phyloP scores from a whole-genome alignment of 768 basidiomycete genomes.

The Psilocybe azurescens region DNA sequence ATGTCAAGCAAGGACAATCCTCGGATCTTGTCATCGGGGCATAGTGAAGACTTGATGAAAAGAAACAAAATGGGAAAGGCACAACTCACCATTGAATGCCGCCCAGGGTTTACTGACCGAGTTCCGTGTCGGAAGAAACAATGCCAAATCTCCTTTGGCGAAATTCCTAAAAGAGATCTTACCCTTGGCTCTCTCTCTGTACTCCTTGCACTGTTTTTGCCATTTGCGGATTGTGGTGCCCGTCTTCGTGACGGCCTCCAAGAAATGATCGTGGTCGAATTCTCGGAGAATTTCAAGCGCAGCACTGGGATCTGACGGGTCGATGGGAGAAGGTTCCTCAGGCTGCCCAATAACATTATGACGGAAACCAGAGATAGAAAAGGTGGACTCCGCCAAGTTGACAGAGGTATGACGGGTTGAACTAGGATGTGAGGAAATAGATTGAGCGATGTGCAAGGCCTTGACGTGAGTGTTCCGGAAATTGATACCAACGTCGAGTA shows the following conservation, averaged over 20 bases:
- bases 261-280: slow-evolving; percentile 85
- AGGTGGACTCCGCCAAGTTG: slow-evolving; percentile 56
- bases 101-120: slow-evolving; percentile 96
- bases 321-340: slow-evolving; percentile 76
- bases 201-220: slow-evolving; percentile 97
- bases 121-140: slow-evolving; percentile 96
- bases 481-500: slow-evolving; percentile 78
- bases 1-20: slow-evolving; percentile 32
- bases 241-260: slow-evolving; percentile 81
- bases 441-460: slow-evolving; percentile 65
- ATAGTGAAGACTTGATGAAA: slow-evolving; percentile 1
- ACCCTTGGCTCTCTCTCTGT: slow-evolving; percentile 92
- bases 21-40: slow-evolving; percentile 32
- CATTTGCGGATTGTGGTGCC: slow-evolving; percentile 92
- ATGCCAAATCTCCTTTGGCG: slow-evolving; percentile 90
- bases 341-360: slow-evolving; percentile 53
- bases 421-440: slow-evolving; percentile 59
- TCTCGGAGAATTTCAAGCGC: slow-evolving; percentile 73
- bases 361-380: slow-evolving; percentile 50
- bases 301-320: slow-evolving; percentile 73
- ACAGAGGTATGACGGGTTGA: slow-evolving; percentile 47
- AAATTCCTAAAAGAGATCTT: slow-evolving; percentile 98
- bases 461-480: slow-evolving; percentile 81
- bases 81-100: slow-evolving; percentile 88
- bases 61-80: background rate